Percentiles rank a stretch among this genome's conserved stretches.
These are phyloP conservation scores for Gossypium herbaceum DNA, from an alignment of 345 rosid genomes.

Conservation along the genomic window DNA sequence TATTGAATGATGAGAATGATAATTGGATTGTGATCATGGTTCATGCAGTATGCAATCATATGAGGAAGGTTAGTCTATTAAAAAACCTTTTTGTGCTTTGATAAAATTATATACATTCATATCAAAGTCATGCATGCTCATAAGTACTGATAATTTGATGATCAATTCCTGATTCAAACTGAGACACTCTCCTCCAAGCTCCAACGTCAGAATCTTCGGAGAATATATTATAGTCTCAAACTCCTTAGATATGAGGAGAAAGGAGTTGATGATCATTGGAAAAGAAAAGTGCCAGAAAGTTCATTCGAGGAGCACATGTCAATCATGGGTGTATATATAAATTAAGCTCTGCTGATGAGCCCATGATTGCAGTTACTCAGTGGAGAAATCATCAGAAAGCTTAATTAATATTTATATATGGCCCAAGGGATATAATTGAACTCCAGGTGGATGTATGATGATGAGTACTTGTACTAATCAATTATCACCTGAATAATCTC, in stretches of 20 bases:
- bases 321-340: conserved; percentile 25
- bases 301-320: conserved; percentile 18
- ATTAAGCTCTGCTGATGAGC: conserved; percentile 22
- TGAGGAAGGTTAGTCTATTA: conserved; percentile 23
- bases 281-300: not conserved
- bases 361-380: conserved; percentile 24
- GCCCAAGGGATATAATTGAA: conserved; percentile 8
- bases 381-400: conserved; percentile 5
- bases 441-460: conserved; percentile 10
- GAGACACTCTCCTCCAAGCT: not conserved
- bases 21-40: conserved; percentile 19
- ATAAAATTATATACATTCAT: conserved; percentile 16
- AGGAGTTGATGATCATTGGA: not conserved
- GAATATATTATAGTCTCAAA: conserved; percentile 9
- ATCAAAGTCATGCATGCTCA: conserved; percentile 27
- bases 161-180: conserved; percentile 16
- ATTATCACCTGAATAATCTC: conserved; percentile 4
- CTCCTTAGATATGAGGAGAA: not conserved
- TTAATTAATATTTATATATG: not conserved
- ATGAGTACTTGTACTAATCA: not conserved
- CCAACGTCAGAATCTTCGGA: conserved; percentile 22
- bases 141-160: conserved; percentile 19
- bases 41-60: conserved; percentile 30
- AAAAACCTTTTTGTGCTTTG: conserved; percentile 25
- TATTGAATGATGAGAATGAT: conserved; percentile 29